phyloP scores from a whole-genome alignment of 768 basidiomycete genomes.

The Leccinum sublutescens region DNA sequence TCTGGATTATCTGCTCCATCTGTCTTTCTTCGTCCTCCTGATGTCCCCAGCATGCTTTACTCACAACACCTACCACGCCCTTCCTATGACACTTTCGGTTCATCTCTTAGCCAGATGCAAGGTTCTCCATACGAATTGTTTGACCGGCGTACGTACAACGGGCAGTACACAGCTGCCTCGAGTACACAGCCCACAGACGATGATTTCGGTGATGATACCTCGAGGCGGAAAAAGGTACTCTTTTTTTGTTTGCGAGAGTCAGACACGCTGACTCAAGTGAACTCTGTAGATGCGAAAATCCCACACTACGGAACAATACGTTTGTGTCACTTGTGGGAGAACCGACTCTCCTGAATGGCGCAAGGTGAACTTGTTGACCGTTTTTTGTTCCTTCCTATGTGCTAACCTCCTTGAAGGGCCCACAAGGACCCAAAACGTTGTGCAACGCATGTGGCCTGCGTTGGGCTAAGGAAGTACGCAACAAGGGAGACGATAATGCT shows the following conservation, averaged over 20 bases:
- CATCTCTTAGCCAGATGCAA: constrained; percentile 11
- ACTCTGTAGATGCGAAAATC: constrained; percentile 36
- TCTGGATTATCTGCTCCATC: constrained; percentile 22
- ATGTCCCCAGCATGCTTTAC: constrained; percentile 15
- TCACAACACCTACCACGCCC: constrained; percentile 11
- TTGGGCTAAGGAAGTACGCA: constrained; percentile 80
- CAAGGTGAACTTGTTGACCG: constrained; percentile 48
- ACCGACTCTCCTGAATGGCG: constrained; percentile 99
- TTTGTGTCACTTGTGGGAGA: constrained; percentile 89
- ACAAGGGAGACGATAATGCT: constrained; percentile 36
- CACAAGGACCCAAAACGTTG: constrained; percentile 92
- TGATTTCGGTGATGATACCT: constrained; percentile 48
- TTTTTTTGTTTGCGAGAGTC: neutral
- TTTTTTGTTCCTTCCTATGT: constrained; percentile 11
- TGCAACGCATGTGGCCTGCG: constrained; percentile 96
- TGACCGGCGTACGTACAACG: constrained; percentile 14
- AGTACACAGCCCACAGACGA: constrained; percentile 31
- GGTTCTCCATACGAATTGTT: constrained; percentile 21
- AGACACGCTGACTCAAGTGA: constrained; percentile 2
- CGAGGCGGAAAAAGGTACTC: constrained; percentile 65
- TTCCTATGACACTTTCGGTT: constrained; percentile 18
- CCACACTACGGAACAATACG: constrained; percentile 62
- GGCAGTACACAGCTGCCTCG: constrained; percentile 14
- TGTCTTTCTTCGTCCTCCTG: constrained; percentile 7
- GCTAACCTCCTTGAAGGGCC: constrained; percentile 55